These are phyloP conservation scores for Paragyromitra xinjiangensis DNA, from an alignment of 495 filamentous ascomycete species.

Conservation along the genomic window DNA sequence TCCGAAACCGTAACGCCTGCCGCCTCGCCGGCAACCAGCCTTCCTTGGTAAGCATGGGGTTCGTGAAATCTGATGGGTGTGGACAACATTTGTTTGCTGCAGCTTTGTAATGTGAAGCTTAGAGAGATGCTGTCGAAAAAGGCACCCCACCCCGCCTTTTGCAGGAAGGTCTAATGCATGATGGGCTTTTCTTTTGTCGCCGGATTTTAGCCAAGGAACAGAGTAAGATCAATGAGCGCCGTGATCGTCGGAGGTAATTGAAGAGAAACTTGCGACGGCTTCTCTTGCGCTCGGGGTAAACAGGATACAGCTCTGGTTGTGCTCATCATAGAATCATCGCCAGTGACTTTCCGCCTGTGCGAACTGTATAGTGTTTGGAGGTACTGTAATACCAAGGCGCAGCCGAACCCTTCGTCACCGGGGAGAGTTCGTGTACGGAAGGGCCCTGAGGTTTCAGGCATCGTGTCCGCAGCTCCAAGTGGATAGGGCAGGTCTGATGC, in stretches of 20 bases:
- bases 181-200: slow-evolving; percentile 2
- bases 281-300: not conserved
- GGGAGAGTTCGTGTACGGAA: slow-evolving; percentile 24
- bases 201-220: slow-evolving; percentile 5
- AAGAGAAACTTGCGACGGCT: not conserved
- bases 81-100: not conserved
- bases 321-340: not conserved
- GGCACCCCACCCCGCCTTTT: not conserved
- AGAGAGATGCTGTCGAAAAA: slow-evolving; percentile 15
- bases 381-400: slow-evolving; percentile 40
- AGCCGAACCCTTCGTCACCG: slow-evolving; percentile 31
- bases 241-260: not conserved
- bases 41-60: slow-evolving; percentile 17
- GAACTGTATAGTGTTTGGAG: slow-evolving; percentile 20
- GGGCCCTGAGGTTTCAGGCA: slow-evolving; percentile 47
- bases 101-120: slow-evolving; percentile 37
- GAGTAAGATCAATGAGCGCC: slow-evolving; percentile 12
- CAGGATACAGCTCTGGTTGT: slow-evolving; percentile 1
- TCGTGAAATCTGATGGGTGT: slow-evolving; percentile 4
- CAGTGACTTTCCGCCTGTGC: not conserved
- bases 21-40: slow-evolving; percentile 9
- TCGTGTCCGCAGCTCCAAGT: slow-evolving; percentile 20
- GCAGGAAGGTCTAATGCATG: slow-evolving; percentile 20
- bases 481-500: slow-evolving; percentile 29
- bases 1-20: slow-evolving; percentile 28